phyloP scores from a whole-genome alignment of 495 filamentous ascomycete species.

The Opeltia flavorubescens region DNA sequence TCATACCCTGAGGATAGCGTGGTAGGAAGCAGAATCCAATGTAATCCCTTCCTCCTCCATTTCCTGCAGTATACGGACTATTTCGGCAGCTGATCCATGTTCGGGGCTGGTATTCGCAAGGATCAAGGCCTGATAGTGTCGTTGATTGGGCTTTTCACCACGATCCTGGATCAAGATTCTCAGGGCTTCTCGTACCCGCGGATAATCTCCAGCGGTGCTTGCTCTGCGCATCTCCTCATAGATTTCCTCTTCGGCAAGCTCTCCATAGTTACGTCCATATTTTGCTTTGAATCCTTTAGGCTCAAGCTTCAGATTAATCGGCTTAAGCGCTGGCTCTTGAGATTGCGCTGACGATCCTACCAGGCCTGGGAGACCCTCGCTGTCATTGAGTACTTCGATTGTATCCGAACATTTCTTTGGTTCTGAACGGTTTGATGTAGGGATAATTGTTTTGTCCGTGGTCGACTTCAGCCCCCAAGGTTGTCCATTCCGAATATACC shows the following conservation, averaged over 20 bases:
- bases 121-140: constrained; percentile 62
- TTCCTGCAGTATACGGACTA: constrained; percentile 49
- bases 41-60: constrained; percentile 48
- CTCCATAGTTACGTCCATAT: background rate
- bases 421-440: too few relatives aligned
- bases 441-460: too few relatives aligned
- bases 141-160: constrained; percentile 45
- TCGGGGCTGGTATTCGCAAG: constrained; percentile 48
- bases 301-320: background rate
- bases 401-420: too few relatives aligned
- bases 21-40: constrained; percentile 50
- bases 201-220: constrained; percentile 7
- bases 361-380: too few relatives aligned
- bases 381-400: too few relatives aligned
- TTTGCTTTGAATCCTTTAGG: background rate
- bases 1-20: constrained; percentile 55
- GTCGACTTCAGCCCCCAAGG: too few relatives aligned
- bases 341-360: too few relatives aligned
- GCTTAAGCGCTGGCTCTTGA: background rate
- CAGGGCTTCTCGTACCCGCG: constrained; percentile 1
- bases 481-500: too few relatives aligned
- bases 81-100: constrained; percentile 47
- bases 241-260: constrained; percentile 1
- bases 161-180: constrained; percentile 41
- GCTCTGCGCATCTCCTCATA: constrained; percentile 10